phyloP scores from a whole-genome alignment of 208 protist genomes.

The Trypanosoma cruzi region DNA sequence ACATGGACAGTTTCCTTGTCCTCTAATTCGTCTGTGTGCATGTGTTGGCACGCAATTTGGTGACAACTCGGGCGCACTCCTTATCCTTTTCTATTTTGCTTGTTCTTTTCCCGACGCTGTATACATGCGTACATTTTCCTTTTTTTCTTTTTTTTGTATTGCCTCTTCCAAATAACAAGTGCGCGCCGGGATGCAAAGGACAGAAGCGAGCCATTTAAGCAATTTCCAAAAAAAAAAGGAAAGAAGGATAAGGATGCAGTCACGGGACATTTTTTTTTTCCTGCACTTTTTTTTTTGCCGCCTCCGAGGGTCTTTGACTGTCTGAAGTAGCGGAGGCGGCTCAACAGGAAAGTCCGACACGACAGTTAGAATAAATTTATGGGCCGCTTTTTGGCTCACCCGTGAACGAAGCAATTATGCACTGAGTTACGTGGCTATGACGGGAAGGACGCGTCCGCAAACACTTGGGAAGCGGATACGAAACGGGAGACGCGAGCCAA shows the following conservation, averaged over 20 bases:
- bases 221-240: not conserved
- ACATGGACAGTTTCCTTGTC: not conserved
- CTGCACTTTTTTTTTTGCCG: constrained; percentile 2
- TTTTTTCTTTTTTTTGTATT: not conserved
- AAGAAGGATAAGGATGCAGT: not conserved
- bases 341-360: not conserved
- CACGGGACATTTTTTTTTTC: not conserved
- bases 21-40: not conserved
- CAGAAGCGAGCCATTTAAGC: not conserved
- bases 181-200: not conserved
- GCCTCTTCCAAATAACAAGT: not conserved
- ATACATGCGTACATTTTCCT: not conserved
- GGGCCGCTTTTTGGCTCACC: no score
- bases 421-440: no score
- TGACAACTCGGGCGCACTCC: not conserved
- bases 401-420: no score
- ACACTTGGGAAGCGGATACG: no score
- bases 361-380: no score
- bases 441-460: no score
- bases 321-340: not conserved
- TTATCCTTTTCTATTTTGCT: not conserved
- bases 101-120: not conserved
- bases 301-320: no score
- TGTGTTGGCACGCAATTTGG: not conserved
- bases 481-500: no score